A percentile compares a stretch with the other conserved stretches of the same genome.
Conservation (phyloP, 2,329 filamentous ascomycete species). For the Xylaria sp. region DNA sequence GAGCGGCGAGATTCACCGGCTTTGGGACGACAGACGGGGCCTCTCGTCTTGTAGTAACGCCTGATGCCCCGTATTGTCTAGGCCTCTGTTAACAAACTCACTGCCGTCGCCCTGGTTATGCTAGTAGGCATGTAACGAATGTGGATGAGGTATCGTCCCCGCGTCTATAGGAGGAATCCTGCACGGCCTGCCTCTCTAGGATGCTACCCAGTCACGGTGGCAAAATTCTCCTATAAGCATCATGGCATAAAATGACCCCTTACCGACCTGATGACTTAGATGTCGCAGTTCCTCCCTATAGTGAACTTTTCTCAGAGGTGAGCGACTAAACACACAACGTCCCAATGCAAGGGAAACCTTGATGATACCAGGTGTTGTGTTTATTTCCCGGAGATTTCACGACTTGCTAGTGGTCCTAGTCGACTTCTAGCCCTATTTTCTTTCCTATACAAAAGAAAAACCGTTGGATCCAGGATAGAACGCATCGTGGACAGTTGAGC, state of each 20-base stretch:
- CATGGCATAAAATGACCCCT: conserved; percentile 27
- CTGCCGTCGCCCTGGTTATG: conserved; percentile 21
- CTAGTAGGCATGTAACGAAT: conserved; percentile 14
- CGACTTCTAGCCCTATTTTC: conserved; percentile 25
- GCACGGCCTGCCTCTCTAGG: conserved; percentile 23
- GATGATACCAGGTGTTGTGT: conserved; percentile 19
- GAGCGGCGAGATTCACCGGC: conserved; percentile 25
- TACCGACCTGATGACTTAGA: conserved; percentile 11
- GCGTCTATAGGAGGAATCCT: conserved; percentile 10
- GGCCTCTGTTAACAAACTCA: conserved; percentile 9
- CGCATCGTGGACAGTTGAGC: conserved; percentile 24
- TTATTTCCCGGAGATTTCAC: conserved; percentile 24
- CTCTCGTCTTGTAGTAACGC: conserved; percentile 16
- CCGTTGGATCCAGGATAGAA: conserved; percentile 22
- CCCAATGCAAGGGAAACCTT: conserved; percentile 13
- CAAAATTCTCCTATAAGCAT: conserved; percentile 19
- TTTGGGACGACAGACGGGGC: conserved; percentile 17
- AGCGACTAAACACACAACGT: conserved; percentile 24
- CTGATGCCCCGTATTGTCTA: conserved; percentile 19
- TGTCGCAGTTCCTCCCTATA: conserved; percentile 1
- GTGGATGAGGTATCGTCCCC: conserved; percentile 23
- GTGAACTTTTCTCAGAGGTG: conserved; percentile 25
- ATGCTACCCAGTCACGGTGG: conserved; percentile 26
- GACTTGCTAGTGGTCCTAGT: conserved; percentile 23
- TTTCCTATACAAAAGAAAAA: conserved; percentile 16